Evolutionary conservation across 345 rosid genomes (phyloP).

Genomic region (Populus pruinosa): DNA sequence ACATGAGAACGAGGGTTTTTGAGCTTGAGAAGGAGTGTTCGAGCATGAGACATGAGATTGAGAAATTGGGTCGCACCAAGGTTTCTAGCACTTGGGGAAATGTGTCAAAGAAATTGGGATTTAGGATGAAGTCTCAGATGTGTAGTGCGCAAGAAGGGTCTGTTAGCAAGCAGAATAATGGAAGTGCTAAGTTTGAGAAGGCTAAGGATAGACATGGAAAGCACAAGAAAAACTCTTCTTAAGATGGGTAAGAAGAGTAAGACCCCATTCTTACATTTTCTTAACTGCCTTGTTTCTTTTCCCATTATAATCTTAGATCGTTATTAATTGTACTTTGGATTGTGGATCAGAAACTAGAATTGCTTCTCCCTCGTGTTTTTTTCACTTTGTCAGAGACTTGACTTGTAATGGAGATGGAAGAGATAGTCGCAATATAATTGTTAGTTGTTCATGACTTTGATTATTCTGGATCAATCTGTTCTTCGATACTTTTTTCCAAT

Average conservation of each 20-base stretch:
- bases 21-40: slow-evolving; percentile 67
- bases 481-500: too few relatives aligned
- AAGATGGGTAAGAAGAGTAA: slow-evolving; percentile 29
- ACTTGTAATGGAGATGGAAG: slow-evolving; percentile 11
- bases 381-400: background rate
- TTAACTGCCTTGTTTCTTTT: background rate
- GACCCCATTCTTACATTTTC: background rate
- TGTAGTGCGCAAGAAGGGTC: slow-evolving; percentile 94
- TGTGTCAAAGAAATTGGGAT: slow-evolving; percentile 62
- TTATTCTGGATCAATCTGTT: too few relatives aligned
- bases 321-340: slow-evolving; percentile 16
- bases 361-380: slow-evolving; percentile 7
- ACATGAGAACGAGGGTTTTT: slow-evolving; percentile 83
- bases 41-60: slow-evolving; percentile 83
- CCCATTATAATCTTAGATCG: slow-evolving; percentile 12
- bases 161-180: slow-evolving; percentile 58
- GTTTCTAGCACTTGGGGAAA: slow-evolving; percentile 38
- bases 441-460: too few relatives aligned
- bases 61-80: slow-evolving; percentile 53
- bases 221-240: slow-evolving; percentile 53
- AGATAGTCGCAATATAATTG: background rate
- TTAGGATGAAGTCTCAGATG: slow-evolving; percentile 90
- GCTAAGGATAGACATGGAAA: slow-evolving; percentile 52
- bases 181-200: slow-evolving; percentile 53
- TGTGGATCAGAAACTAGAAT: slow-evolving; percentile 12